Conservation (phyloP, 768 basidiomycete species). For the Antrodiella citrinella region DNA sequence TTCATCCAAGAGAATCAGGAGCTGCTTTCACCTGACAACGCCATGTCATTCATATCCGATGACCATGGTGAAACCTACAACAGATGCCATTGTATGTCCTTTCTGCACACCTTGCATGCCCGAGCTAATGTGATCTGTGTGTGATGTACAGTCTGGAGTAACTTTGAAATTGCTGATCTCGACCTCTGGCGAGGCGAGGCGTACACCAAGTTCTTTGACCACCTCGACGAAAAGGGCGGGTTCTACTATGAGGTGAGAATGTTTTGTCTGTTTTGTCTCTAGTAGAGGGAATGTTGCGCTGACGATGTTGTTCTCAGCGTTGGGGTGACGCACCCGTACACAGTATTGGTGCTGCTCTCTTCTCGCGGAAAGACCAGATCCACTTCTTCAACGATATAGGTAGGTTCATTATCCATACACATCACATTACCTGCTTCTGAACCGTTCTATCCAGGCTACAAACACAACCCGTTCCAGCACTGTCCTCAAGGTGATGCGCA, state of each 20-base stretch:
- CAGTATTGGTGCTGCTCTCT: constrained; percentile 81
- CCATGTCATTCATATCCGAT: constrained; percentile 48
- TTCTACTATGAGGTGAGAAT: constrained; percentile 49
- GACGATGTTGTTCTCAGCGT: constrained; percentile 34
- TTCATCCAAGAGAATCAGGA: constrained; percentile 43
- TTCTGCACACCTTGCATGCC: not conserved
- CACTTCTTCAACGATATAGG: constrained; percentile 94
- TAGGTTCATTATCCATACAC: too few species aligned
- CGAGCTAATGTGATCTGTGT: not conserved
- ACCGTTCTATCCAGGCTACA: constrained; percentile 39
- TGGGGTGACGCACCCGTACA: constrained; percentile 91
- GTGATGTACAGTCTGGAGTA: constrained; percentile 45
- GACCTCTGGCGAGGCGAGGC: constrained; percentile 50
- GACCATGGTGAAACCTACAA: constrained; percentile 51
- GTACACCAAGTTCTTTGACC: constrained; percentile 50
- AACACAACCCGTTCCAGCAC: constrained; percentile 92
- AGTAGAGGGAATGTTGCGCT: not conserved
- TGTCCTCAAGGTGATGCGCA: constrained; percentile 77
- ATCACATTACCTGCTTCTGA: constrained; percentile 3
- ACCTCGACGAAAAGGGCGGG: constrained; percentile 45
- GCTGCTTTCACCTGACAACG: constrained; percentile 40
- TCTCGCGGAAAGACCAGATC: constrained; percentile 82
- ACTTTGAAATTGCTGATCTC: constrained; percentile 56
- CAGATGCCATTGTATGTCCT: constrained; percentile 42
- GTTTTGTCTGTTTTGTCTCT: not conserved